phyloP scores from a whole-genome alignment of 2,329 filamentous ascomycete species.

The Fusarium cyanostomum region DNA sequence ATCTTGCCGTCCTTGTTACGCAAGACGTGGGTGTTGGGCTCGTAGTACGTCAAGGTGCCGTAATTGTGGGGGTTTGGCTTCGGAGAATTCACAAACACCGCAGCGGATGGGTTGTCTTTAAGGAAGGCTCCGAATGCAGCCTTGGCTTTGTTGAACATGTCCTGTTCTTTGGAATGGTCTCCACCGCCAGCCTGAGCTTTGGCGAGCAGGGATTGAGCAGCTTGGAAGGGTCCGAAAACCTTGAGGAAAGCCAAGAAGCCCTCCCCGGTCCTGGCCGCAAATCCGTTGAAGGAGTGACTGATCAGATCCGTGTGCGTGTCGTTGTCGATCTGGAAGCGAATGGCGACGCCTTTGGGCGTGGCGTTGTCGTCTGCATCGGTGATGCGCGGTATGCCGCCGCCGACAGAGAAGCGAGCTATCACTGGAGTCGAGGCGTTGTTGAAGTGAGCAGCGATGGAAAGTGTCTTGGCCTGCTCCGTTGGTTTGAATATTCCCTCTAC shows the following conservation, averaged over 20 bases:
- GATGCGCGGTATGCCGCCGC: constrained; percentile 14
- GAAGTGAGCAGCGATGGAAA: constrained; percentile 22
- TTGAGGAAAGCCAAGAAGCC: constrained; percentile 19
- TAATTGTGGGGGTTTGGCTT: constrained; percentile 26
- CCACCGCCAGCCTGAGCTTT: constrained; percentile 2
- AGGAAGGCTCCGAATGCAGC: not conserved
- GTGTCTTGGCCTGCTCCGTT: constrained; percentile 10
- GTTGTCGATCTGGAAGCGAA: constrained; percentile 23
- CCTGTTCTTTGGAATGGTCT: constrained; percentile 5
- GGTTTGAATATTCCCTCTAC: constrained; percentile 19
- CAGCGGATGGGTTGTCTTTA: not conserved
- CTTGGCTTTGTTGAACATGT: not conserved
- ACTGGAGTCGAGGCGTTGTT: constrained; percentile 14
- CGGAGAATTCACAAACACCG: constrained; percentile 4
- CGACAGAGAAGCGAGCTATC: constrained; percentile 21
- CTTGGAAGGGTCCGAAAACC: not conserved
- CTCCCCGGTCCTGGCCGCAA: constrained; percentile 8
- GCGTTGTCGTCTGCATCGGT: constrained; percentile 10
- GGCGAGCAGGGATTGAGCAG: not conserved
- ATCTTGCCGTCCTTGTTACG: constrained; percentile 10
- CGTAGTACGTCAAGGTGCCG: constrained; percentile 25
- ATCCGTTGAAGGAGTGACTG: constrained; percentile 19
- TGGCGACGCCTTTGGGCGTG: constrained; percentile 21
- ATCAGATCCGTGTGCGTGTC: constrained; percentile 21
- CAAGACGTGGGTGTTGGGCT: constrained; percentile 23